Conservation (phyloP, 129 eudicot genomes). For the Saposhnikovia divaricata region DNA sequence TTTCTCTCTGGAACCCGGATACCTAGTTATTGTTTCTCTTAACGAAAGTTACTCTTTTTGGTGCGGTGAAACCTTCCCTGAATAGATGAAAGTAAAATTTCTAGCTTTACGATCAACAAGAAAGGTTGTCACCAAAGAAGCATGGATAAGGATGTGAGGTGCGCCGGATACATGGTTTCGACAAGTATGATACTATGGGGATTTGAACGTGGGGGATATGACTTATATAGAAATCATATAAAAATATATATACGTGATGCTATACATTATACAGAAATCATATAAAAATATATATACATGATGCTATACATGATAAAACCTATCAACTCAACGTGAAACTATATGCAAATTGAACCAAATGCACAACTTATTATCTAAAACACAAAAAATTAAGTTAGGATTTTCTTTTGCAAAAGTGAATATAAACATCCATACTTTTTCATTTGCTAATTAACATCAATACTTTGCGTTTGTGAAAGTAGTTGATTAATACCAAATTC, state of each 20-base stretch:
- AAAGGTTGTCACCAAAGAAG: background rate
- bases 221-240: background rate
- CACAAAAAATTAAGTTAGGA: background rate
- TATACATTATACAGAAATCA: too few relatives aligned
- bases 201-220: background rate
- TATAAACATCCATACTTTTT: background rate
- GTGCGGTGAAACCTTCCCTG: background rate
- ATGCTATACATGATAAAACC: background rate
- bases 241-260: background rate
- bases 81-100: background rate
- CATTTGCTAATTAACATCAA: background rate
- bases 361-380: background rate
- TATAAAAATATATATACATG: background rate
- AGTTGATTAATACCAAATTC: background rate
- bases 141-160: background rate
- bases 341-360: background rate
- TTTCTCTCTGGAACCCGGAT: background rate
- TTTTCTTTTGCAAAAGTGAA: background rate
- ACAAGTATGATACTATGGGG: background rate
- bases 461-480: background rate
- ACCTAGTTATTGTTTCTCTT: background rate
- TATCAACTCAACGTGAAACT: background rate
- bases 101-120: background rate
- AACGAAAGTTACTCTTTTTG: background rate
- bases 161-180: background rate